Base-by-base conservation (phyloP, 108 stramenopile genomes). In the Epipyxis sp. region DNA sequence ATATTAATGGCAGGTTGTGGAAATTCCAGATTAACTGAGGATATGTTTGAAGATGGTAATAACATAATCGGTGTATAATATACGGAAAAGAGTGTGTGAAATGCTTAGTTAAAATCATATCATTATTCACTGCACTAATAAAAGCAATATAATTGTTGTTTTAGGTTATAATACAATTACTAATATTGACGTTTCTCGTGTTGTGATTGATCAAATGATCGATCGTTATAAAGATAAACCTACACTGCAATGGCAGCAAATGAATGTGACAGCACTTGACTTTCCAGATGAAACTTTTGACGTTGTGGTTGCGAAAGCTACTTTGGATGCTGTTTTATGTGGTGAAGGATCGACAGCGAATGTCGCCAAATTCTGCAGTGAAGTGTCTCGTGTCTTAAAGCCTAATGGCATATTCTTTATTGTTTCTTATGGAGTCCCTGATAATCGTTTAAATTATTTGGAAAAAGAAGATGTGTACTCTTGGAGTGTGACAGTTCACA, bases 261-360 rank as follows among this genome's bases (percentile, higher is more conserved):
- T 78, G 77, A 82, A 78, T 61, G 81, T 78, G 46, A 59, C 77
- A 32, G 79, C 84, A 3, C 69, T 90, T 57, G 88, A 90, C 25
- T 87, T 88, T 67, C 86, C 85, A 34, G 90, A 90, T 76, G 87
- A 86, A 40, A 82, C 86, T 37, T 90, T 88, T 67, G 87, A 90
- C 74, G 87, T 83, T 43, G 87, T 89, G 25, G 58, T 90, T 37
- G 90, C 82, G 77, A 90, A 90, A 80, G 90, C 83, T 1, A 90
- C 88, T 10, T 69, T 90, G 59, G 90, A 90, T 80, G 83, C 87
- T 32, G 79, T 90, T 32, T 85, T 90, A 20, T 90, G 90, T 59
- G 90, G 90, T 1, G 89, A 90, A 27, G 88, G 89, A 10, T 85
- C 86, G 40, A 86, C 89, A n/a, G 87, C 86, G 27, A 90, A 90